Evolutionary conservation across 1,139 yeast species (phyloP), one percentile per base, ranked within the genome.

Genomic region (Sugiyamaella paludigena): DNA sequence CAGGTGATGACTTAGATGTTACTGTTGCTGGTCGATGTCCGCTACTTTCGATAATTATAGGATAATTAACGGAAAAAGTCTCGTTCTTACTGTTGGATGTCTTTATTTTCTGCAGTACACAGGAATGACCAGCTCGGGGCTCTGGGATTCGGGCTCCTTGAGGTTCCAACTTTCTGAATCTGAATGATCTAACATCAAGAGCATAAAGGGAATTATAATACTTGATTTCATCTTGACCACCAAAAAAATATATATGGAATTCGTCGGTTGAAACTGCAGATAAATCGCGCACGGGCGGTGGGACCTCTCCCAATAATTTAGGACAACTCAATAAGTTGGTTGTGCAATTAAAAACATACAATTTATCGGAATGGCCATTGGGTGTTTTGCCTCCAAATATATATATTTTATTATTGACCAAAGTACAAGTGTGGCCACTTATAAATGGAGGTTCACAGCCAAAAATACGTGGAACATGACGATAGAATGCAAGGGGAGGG

Each of bases 381-480:
- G 53, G 55, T 15, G 56, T 58, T 43, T 51, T 48, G 15, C 63
- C 63, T 24, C 62, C 63, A 40, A 53, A 57, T 9, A 57, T 52
- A 40, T 49, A 57, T 30, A 59, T 47, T 43, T 48, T 48, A 38
- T 50, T 53, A 10, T 48, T 34, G 11, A 57, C 49, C 16, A 50
- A 45, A 7, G 52, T 48, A 43, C 59, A 54, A 19, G 47, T 31
- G 45, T 59, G 62, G 8, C 61, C 62, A 5, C 53, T 37, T 15
- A 59, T 36, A 24, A 51, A 53, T n/a, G 63, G 63, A 4, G 63
- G 63, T 48, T 58, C 56, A 7, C 40, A 43, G 35, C 63, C 63
- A 49, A 50, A 58, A 12, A 59, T 55, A 13, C 47, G 49, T 2
- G 63, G 63, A 4, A 51, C 54, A 48, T 59, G 63, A 28, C 55